These are phyloP conservation scores for Austropuccinia psidii DNA, from an alignment of 1,284 basidiomycete genomes.

Conservation along the genomic window DNA sequence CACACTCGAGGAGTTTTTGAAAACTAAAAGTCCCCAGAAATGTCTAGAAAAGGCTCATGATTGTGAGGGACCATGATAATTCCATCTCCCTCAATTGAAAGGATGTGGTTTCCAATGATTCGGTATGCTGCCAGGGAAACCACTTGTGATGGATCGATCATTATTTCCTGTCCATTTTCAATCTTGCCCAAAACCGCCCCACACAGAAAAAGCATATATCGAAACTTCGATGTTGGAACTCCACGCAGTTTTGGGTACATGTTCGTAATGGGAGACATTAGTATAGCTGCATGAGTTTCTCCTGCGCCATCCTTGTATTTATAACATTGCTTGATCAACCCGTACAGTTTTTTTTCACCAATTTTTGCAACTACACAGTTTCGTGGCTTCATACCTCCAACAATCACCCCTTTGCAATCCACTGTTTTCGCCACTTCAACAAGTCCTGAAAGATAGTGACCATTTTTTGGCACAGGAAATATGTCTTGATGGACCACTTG, in stretches of 20 bases:
- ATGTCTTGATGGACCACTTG: background rate
- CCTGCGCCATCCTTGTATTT: background rate
- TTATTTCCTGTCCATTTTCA: background rate
- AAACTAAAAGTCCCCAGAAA: background rate
- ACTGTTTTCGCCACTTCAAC: background rate
- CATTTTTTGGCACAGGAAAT: background rate
- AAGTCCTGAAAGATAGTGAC: background rate
- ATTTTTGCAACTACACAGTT: constrained; percentile 1
- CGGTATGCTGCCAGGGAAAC: constrained; percentile 10
- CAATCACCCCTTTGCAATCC: background rate
- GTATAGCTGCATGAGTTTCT: background rate
- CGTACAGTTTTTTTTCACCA: background rate
- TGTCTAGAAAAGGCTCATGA: background rate
- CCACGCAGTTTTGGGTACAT: background rate
- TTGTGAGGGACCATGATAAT: background rate
- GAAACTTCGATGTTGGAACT: background rate
- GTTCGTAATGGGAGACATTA: constrained; percentile 16
- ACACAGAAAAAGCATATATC: background rate
- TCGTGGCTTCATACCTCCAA: background rate
- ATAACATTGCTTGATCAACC: background rate
- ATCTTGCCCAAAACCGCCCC: background rate
- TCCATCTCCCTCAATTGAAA: background rate
- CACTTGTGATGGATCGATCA: background rate
- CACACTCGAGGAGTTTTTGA: no score
- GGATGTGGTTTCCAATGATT: background rate